These are phyloP conservation scores for Fraxinus albicans DNA, from an alignment of 305 asterid species.

Conservation along the genomic window DNA sequence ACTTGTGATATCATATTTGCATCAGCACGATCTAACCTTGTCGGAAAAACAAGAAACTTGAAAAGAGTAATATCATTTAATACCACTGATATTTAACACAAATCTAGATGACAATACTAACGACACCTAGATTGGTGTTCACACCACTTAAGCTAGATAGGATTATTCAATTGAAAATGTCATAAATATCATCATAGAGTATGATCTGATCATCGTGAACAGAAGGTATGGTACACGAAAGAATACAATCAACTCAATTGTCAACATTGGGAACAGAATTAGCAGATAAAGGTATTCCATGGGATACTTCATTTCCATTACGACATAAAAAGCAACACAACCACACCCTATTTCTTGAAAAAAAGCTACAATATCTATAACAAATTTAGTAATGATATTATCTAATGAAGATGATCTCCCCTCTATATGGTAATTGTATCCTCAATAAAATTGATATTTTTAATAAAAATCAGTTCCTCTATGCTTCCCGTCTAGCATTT, in stretches of 20 bases:
- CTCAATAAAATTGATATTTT: background rate
- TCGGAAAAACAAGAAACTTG: background rate
- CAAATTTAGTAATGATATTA: background rate
- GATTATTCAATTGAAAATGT: too few species aligned
- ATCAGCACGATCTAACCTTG: constrained; percentile 27
- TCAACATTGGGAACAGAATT: background rate
- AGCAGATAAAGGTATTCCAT: too few species aligned
- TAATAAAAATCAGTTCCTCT: background rate
- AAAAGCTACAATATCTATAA: background rate
- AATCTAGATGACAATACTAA: too few species aligned
- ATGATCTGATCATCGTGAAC: too few species aligned
- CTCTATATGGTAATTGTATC: background rate
- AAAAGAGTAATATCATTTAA: too few species aligned
- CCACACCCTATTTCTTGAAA: background rate
- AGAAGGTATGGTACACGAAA: too few species aligned
- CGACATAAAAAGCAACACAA: background rate
- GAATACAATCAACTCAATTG: too few species aligned
- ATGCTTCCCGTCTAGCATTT: background rate
- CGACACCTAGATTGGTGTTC: too few species aligned
- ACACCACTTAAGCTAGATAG: too few species aligned
- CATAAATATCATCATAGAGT: too few species aligned
- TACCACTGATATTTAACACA: too few species aligned
- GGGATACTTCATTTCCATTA: background rate
- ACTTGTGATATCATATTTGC: constrained; percentile 35
- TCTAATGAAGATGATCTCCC: background rate